Evolutionary conservation across 2,329 filamentous ascomycete species (phyloP), one percentile per base, ranked within the genome.

Genomic region (Aspergillus sclerotialis): DNA sequence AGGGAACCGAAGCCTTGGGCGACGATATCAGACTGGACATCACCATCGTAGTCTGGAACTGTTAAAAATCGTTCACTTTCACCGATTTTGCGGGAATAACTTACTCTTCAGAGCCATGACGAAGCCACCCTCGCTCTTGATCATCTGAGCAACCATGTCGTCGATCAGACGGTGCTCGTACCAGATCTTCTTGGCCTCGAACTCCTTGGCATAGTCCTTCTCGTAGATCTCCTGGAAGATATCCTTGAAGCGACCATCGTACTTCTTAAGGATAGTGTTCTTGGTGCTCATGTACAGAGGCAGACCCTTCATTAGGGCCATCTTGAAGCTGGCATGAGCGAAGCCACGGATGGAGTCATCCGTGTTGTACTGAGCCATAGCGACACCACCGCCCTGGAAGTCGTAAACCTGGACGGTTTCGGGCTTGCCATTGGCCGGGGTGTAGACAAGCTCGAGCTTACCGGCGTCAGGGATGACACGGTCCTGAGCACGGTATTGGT

Each of bases 221-320:
- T 96, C 86, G 69, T 90, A 98, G 55, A 96, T 79, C 58, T 93
- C 84, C 76, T 98, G 85, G 80, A 98, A 98, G 65, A 96, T 93
- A 60, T 98, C 92, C 81, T 96, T 96, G 79, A 98, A 98, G 54
- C 85, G 79, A 34, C 92, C 92, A 60, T 98, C 92, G 69, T 98
- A 98, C 67, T 89, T 90, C 76, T 98, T 98, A 51, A 98, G 73
- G 54, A 98, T 98, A 52, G 92, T 98, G 76, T 96, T 96, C 83
- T 98, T 98, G 68, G 92, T 98, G 76, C 87, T 94, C 90, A 96
- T 93, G 75, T 96, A 98, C 56, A 98, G 74, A n/a, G 92, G 92
- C 48, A 94, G 72, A 45, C 73, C 73, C 77, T 94, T 92, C 65
- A 78, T 73, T 29, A 96, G 70, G 21, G 92, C 90, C 49, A 95